Conservation (phyloP, 2,329 filamentous ascomycete genomes). For the Mariannaea sp. region DNA sequence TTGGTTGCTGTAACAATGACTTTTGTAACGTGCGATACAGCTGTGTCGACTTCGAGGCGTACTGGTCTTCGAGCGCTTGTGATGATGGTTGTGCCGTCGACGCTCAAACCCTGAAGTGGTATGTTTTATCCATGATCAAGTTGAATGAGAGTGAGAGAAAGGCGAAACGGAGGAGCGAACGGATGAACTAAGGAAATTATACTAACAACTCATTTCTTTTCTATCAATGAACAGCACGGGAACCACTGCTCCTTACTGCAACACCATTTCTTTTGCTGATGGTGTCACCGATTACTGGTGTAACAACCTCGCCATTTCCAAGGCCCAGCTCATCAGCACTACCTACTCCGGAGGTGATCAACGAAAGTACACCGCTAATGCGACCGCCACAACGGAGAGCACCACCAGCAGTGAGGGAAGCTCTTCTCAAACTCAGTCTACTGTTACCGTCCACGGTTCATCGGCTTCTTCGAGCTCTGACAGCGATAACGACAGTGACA, state of each 20-base stretch:
- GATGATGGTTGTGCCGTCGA: constrained; percentile 48
- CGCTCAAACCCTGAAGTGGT: constrained; percentile 54
- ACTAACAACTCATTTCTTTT: background rate
- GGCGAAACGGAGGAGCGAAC: background rate
- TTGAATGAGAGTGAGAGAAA: background rate
- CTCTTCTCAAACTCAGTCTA: background rate
- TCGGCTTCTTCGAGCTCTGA: background rate
- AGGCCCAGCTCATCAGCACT: constrained; percentile 45
- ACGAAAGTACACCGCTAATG: constrained; percentile 1
- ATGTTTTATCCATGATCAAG: background rate
- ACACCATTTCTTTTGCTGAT: constrained; percentile 49
- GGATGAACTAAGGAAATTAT: background rate
- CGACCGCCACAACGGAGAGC: constrained; percentile 35
- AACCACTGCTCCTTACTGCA: constrained; percentile 47
- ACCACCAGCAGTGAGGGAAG: constrained; percentile 18
- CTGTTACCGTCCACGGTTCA: constrained; percentile 8
- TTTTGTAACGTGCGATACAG: constrained; percentile 43
- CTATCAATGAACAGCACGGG: constrained; percentile 42
- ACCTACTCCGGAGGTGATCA: constrained; percentile 47
- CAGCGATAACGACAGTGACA: background rate
- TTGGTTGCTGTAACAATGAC: constrained; percentile 48
- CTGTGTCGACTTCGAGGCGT: constrained; percentile 47
- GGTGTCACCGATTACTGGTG: constrained; percentile 54
- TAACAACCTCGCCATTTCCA: constrained; percentile 41
- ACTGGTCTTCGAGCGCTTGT: constrained; percentile 45